phyloP scores from a whole-genome alignment of 345 rosid species.

The Nasturtium officinale region DNA sequence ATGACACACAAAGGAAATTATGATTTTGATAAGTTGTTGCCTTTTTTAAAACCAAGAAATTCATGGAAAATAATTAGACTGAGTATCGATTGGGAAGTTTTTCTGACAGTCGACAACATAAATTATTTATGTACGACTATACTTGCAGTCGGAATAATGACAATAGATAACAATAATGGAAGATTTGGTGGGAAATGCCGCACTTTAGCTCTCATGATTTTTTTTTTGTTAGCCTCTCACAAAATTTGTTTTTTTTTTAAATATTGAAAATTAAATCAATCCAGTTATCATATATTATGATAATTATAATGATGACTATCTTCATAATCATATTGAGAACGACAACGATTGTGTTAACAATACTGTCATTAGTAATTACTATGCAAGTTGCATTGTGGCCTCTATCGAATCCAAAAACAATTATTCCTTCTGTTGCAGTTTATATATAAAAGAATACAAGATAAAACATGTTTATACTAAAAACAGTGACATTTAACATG shows the following conservation, averaged over 20 bases:
- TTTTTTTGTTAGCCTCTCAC: not conserved
- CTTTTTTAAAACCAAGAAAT: no score
- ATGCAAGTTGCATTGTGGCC: not conserved
- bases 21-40: no score
- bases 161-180: conserved; percentile 11
- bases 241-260: not conserved
- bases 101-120: conserved; percentile 21
- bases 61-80: no score
- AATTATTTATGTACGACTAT: conserved; percentile 5
- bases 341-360: conserved; percentile 8
- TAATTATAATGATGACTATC: conserved; percentile 23
- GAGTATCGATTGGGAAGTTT: not conserved
- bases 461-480: no score
- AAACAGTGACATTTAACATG: not conserved
- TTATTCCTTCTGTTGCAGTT: no score
- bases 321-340: conserved; percentile 21
- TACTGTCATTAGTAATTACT: not conserved
- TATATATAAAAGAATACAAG: no score
- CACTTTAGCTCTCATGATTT: conserved; percentile 3
- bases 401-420: not conserved
- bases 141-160: not conserved
- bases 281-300: conserved; percentile 7
- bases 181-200: conserved; percentile 28
- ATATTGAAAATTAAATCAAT: not conserved
- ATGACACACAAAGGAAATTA: no score